These are phyloP conservation scores for Anacardium occidentale DNA, from an alignment of 345 rosid genomes.

Conservation along the genomic window DNA sequence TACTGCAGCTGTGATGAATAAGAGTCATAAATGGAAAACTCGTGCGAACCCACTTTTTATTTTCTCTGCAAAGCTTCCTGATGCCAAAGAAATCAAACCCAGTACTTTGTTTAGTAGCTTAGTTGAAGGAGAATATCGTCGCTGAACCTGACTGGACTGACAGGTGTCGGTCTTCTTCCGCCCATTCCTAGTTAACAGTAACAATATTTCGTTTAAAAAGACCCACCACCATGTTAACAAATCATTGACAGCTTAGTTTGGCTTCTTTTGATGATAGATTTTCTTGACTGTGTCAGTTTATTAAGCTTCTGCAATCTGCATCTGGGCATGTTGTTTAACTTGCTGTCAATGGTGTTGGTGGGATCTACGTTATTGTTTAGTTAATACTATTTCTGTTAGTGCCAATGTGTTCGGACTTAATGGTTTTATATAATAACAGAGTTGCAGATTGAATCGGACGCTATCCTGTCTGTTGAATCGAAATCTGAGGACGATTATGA, in stretches of 20 bases:
- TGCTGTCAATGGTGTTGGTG: conserved; percentile 9
- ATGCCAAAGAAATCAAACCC: conserved; percentile 11
- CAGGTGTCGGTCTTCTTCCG: conserved; percentile 14
- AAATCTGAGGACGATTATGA: conserved; percentile 49
- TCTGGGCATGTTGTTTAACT: conserved; percentile 3
- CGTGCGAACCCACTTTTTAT: conserved; percentile 1
- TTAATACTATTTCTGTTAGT: neutral
- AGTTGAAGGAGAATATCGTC: conserved; percentile 18
- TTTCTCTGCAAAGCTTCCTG: conserved; percentile 16
- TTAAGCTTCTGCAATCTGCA: neutral
- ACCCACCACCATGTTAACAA: conserved; percentile 14
- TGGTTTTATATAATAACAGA: conserved; percentile 31
- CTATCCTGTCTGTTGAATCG: conserved; percentile 32
- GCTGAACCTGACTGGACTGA: conserved; percentile 27
- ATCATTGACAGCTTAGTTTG: conserved; percentile 3
- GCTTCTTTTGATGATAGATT: neutral
- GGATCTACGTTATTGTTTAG: neutral
- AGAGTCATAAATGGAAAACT: conserved; percentile 6
- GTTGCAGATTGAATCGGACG: conserved; percentile 45
- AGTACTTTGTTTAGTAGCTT: neutral
- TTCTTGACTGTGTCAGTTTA: conserved; percentile 15
- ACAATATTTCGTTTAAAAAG: conserved; percentile 20
- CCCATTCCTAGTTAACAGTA: conserved; percentile 13
- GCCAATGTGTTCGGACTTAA: neutral
- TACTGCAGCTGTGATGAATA: conserved; percentile 8